These are phyloP conservation scores for Jackrogersella minutella DNA, from an alignment of 495 filamentous ascomycete genomes.

Conservation along the genomic window DNA sequence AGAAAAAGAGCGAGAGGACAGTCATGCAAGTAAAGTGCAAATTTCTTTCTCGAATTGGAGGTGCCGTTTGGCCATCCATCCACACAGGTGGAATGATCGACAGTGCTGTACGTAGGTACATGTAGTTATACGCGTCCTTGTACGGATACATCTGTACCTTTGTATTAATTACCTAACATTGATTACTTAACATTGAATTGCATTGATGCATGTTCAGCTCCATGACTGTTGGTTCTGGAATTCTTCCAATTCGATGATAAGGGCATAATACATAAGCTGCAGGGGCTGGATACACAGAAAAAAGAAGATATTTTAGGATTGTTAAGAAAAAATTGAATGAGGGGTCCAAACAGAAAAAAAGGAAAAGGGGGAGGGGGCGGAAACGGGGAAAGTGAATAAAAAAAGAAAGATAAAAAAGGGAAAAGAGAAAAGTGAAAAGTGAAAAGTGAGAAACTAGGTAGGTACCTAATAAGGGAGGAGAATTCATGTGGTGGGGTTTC, in stretches of 20 bases:
- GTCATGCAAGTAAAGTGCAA: slow-evolving; percentile 27
- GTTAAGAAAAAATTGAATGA: slow-evolving; percentile 15
- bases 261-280: slow-evolving; percentile 13
- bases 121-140: slow-evolving; percentile 4
- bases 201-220: slow-evolving; percentile 13
- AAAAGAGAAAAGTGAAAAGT: slow-evolving; percentile 9
- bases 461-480: not conserved
- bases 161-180: too few relatives aligned
- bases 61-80: slow-evolving; percentile 7
- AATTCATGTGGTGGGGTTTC: slow-evolving; percentile 41
- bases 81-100: slow-evolving; percentile 12
- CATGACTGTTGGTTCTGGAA: slow-evolving; percentile 1
- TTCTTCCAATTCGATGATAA: slow-evolving; percentile 26
- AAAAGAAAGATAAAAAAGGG: slow-evolving; percentile 7
- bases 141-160: too few relatives aligned
- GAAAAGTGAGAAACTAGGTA: too few relatives aligned
- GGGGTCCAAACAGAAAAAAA: slow-evolving; percentile 15
- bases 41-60: slow-evolving; percentile 19
- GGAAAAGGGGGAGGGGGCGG: not conserved
- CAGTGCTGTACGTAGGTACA: slow-evolving; percentile 14
- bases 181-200: not conserved
- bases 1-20: slow-evolving; percentile 2
- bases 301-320: slow-evolving; percentile 7
- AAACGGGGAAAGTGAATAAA: slow-evolving; percentile 4
- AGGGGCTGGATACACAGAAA: slow-evolving; percentile 33